These are phyloP conservation scores for Aspergillus fijiensis DNA, from an alignment of 2,329 filamentous ascomycete genomes.

Conservation along the genomic window DNA sequence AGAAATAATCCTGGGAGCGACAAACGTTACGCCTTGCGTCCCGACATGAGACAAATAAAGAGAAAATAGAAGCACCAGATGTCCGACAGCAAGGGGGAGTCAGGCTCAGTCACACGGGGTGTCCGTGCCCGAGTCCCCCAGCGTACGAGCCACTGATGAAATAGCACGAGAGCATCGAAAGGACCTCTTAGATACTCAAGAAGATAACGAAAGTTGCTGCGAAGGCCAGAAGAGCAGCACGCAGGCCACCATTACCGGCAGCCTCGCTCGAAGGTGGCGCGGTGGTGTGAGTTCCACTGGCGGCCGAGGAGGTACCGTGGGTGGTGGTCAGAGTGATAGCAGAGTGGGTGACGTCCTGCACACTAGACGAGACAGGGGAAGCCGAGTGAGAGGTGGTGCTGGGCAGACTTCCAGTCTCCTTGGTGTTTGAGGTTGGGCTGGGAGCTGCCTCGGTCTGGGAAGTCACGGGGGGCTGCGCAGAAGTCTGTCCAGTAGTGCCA, in stretches of 20 bases:
- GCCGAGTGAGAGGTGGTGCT: neutral
- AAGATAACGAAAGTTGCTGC: conserved; percentile 2
- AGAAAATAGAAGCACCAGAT: conserved; percentile 6
- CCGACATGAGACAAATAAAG: neutral
- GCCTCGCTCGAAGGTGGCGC: conserved; percentile 24
- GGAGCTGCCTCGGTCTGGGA: neutral
- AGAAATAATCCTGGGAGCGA: conserved; percentile 8
- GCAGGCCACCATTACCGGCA: neutral
- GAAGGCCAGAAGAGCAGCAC: conserved; percentile 8
- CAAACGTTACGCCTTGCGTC: neutral
- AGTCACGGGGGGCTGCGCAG: neutral
- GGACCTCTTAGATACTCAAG: neutral
- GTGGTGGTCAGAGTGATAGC: neutral
- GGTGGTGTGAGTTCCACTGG: conserved; percentile 5
- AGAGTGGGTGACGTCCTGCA: neutral
- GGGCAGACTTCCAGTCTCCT: neutral
- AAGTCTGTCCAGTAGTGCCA: neutral
- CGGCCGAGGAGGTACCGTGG: conserved; percentile 1
- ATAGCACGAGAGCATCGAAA: neutral
- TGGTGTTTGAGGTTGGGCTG: neutral
- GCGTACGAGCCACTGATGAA: neutral
- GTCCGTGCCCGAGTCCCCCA: neutral
- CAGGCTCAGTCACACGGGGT: conserved; percentile 9
- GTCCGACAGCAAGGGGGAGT: conserved; percentile 1
- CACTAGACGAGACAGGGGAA: neutral